A percentile compares a stretch with the other conserved stretches of the same genome.
Evolutionary conservation across 257 asterid species (phyloP).

Genomic region (Osmanthus fragrans): DNA sequence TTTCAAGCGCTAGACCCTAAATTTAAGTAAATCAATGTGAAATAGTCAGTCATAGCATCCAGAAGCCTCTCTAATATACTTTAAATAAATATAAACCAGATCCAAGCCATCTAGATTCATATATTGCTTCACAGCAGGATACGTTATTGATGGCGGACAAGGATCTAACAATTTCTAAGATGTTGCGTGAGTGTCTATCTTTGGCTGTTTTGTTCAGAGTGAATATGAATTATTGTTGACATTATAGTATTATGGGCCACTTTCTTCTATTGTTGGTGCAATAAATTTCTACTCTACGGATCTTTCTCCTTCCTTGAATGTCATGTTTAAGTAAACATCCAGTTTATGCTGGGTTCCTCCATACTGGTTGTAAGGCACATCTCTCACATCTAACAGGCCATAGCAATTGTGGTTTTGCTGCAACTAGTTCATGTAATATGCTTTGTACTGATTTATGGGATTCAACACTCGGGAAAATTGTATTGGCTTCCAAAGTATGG

Average conservation of each 20-base stretch:
- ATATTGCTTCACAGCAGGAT: neutral
- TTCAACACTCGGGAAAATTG: neutral
- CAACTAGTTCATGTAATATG: neutral
- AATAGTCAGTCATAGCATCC: neutral
- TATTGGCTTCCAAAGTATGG: neutral
- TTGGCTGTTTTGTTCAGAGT: neutral
- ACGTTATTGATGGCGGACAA: neutral
- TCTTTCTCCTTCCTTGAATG: neutral
- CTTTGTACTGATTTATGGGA: neutral
- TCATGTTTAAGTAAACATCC: constrained; percentile 11
- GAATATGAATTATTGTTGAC: neutral
- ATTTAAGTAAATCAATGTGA: neutral
- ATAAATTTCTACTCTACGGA: neutral
- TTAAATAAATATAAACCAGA: neutral
- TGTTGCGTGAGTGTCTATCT: neutral
- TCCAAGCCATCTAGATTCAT: neutral
- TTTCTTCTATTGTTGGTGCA: neutral
- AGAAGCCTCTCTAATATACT: neutral
- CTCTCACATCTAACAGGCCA: neutral
- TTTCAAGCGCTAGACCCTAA: neutral
- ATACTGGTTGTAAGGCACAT: neutral
- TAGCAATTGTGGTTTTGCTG: constrained; percentile 13
- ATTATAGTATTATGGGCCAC: neutral
- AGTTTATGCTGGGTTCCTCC: neutral
- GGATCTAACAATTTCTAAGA: neutral